Conservation (phyloP, 768 basidiomycete genomes). For the Leccinum pellstonianum region DNA sequence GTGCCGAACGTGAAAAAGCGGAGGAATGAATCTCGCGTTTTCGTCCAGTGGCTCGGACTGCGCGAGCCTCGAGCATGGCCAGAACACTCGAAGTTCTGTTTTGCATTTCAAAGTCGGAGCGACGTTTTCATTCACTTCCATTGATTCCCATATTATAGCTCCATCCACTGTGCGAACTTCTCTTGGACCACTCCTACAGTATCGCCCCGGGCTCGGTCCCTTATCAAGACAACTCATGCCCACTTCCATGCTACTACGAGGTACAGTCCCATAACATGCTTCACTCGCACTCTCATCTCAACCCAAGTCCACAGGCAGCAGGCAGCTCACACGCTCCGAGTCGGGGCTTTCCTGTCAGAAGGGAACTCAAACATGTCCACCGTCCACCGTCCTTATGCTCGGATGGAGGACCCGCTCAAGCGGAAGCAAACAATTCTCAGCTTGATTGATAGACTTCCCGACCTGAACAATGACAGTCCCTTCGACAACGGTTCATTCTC, state of each 20-base stretch:
- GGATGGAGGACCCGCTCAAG: conserved; percentile 32
- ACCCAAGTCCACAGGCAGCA: conserved; percentile 21
- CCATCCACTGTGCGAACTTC: conserved; percentile 16
- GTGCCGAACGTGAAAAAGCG: conserved; percentile 30
- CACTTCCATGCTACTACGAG: conserved; percentile 28
- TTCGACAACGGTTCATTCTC: conserved; percentile 33
- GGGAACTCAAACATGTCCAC: conserved; percentile 24
- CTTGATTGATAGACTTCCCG: conserved; percentile 46
- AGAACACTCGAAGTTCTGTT: conserved; percentile 31
- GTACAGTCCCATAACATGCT: conserved; percentile 30
- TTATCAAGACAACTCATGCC: conserved; percentile 19
- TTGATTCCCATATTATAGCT: conserved; percentile 32
- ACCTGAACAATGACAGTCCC: conserved; percentile 41
- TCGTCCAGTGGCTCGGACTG: conserved; percentile 17
- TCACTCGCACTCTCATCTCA: conserved; percentile 29
- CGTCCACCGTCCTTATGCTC: conserved; percentile 28
- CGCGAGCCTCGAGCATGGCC: conserved; percentile 32
- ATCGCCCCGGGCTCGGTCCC: conserved; percentile 23
- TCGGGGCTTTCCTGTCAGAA: conserved; percentile 26
- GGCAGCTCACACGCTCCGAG: conserved; percentile 11
- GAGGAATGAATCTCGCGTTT: conserved; percentile 39
- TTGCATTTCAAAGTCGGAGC: conserved; percentile 35
- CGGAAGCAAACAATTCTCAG: conserved; percentile 49
- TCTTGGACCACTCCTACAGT: conserved; percentile 18
- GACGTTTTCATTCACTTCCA: conserved; percentile 22